Conservation (phyloP, 2,329 filamentous ascomycete genomes). For the Pyrenophora graminea region DNA sequence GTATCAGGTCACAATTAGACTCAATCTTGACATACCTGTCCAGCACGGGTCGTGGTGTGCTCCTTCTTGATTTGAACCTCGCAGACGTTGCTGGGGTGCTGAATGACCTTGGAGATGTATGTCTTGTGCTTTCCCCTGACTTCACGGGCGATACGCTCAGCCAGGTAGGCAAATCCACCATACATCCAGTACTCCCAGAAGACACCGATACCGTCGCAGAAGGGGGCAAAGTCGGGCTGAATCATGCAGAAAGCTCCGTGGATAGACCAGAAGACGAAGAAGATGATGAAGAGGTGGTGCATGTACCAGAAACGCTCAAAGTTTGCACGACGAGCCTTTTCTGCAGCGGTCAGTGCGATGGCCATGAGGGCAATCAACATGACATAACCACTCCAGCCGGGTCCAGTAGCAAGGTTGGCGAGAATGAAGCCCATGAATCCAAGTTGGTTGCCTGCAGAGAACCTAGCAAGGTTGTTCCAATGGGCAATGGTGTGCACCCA, state of each 20-base stretch:
- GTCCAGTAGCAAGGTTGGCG: conserved; percentile 77
- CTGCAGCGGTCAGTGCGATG: conserved; percentile 76
- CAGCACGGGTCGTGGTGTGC: conserved; percentile 77
- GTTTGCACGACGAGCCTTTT: conserved; percentile 78
- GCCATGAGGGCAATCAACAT: conserved; percentile 79
- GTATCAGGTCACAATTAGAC: background rate
- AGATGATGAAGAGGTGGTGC: conserved; percentile 84
- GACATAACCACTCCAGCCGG: conserved; percentile 84
- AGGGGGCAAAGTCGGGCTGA: conserved; percentile 78
- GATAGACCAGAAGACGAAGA: conserved; percentile 90
- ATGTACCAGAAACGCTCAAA: conserved; percentile 92
- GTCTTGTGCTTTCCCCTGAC: conserved; percentile 81
- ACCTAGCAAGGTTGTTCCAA: conserved; percentile 83
- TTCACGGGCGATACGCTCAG: conserved; percentile 78
- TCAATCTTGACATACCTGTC: conserved; percentile 54
- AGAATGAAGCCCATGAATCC: conserved; percentile 78
- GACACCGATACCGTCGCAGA: conserved; percentile 75
- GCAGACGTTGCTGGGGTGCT: conserved; percentile 85
- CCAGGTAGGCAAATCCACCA: conserved; percentile 77
- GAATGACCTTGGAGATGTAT: conserved; percentile 85
- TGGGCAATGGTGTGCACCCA: conserved; percentile 86
- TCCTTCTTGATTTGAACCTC: conserved; percentile 94
- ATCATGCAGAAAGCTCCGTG: conserved; percentile 92
- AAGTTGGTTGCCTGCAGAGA: conserved; percentile 73
- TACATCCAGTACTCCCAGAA: conserved; percentile 94